Percentiles rank a stretch among this genome's conserved stretches.
phyloP scores from a whole-genome alignment of 2,329 filamentous ascomycete genomes.

The Fusarium multiceps region DNA sequence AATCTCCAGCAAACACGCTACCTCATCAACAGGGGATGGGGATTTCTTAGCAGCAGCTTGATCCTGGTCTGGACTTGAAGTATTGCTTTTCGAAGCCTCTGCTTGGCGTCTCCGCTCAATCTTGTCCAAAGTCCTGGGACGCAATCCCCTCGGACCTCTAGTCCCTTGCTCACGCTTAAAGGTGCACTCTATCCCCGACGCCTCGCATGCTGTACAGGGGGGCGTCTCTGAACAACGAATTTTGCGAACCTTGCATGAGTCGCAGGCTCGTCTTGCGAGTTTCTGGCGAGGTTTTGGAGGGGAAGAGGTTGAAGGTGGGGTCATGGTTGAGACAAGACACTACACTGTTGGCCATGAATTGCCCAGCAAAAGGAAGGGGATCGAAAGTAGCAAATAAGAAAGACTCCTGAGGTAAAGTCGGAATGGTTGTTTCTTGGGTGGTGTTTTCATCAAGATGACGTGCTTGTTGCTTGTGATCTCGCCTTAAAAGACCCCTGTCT shows the following conservation, averaged over 20 bases:
- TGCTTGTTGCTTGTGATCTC: constrained; percentile 38
- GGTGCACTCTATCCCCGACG: constrained; percentile 61
- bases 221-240: constrained; percentile 61
- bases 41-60: constrained; percentile 5
- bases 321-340: constrained; percentile 23
- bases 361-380: background rate
- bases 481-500: constrained; percentile 24
- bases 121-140: constrained; percentile 57
- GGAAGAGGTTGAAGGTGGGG: constrained; percentile 26
- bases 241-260: constrained; percentile 65
- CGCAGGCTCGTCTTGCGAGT: constrained; percentile 55
- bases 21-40: constrained; percentile 32
- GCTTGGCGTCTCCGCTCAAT: constrained; percentile 49
- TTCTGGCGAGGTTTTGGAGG: constrained; percentile 32
- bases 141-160: constrained; percentile 59
- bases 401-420: background rate
- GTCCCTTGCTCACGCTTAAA: constrained; percentile 58
- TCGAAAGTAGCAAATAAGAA: constrained; percentile 15
- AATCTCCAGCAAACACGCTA: constrained; percentile 44
- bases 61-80: constrained; percentile 11
- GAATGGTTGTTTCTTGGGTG: constrained; percentile 10
- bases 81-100: constrained; percentile 17
- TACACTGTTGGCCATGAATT: background rate
- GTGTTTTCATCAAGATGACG: constrained; percentile 25
- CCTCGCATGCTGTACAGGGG: constrained; percentile 59